Conservation (phyloP, 2,329 filamentous ascomycete genomes). For the Hymenoscyphus albidus region DNA sequence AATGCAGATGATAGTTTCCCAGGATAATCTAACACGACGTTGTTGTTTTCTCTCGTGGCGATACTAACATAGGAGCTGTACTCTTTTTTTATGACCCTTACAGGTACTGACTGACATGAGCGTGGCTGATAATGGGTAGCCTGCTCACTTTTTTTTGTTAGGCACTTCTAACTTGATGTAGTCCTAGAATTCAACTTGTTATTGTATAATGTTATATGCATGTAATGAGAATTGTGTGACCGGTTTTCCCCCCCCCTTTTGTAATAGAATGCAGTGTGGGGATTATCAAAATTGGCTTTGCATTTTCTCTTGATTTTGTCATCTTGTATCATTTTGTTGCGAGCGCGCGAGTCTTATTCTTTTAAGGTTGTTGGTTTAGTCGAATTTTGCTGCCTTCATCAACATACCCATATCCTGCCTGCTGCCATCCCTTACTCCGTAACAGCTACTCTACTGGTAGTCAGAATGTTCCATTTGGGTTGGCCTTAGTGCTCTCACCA, state of each 20-base stretch:
- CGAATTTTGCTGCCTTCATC: too few relatives aligned
- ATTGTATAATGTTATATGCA: not conserved
- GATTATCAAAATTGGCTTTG: too few relatives aligned
- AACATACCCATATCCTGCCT: too few relatives aligned
- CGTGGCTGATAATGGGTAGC: not conserved
- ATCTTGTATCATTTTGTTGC: too few relatives aligned
- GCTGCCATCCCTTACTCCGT: too few relatives aligned
- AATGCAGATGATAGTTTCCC: not conserved
- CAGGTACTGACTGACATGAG: constrained; percentile 1
- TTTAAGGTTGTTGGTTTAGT: too few relatives aligned
- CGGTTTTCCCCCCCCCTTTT: not conserved
- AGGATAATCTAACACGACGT: not conserved
- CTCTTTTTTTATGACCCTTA: not conserved
- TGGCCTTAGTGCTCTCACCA: too few relatives aligned
- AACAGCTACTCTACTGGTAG: too few relatives aligned
- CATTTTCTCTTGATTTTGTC: too few relatives aligned
- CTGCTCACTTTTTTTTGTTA: not conserved
- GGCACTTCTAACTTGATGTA: not conserved
- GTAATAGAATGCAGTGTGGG: not conserved
- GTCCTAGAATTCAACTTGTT: constrained; percentile 1
- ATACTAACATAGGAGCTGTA: constrained; percentile 1
- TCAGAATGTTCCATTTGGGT: too few relatives aligned
- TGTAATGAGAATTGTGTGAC: not conserved
- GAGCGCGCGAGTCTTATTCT: too few relatives aligned
- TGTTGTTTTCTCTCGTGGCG: not conserved